Evolutionary conservation across 2,329 filamentous ascomycete genomes (phyloP).

Genomic region (Akanthomyces dipterigenus): DNA sequence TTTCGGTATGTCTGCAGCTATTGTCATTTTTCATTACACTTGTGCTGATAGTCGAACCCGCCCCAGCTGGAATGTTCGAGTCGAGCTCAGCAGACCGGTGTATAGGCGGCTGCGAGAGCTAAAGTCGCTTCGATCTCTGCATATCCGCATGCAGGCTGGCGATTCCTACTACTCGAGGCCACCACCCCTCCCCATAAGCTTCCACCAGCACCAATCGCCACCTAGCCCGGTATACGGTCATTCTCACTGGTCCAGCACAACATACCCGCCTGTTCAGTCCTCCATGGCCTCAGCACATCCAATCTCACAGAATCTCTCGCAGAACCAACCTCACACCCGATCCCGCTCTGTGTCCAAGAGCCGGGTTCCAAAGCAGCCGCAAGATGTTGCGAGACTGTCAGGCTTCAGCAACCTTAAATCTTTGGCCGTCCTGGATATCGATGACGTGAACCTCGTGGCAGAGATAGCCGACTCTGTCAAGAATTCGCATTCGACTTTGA

Average conservation of each 20-base stretch:
- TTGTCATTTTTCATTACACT: background rate
- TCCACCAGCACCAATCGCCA: constrained; percentile 5
- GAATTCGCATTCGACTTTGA: constrained; percentile 48
- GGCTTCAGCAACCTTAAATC: constrained; percentile 49
- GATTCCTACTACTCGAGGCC: constrained; percentile 46
- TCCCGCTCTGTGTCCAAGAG: constrained; percentile 32
- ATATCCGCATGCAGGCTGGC: constrained; percentile 53
- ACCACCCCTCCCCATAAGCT: constrained; percentile 31
- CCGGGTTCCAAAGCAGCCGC: constrained; percentile 27
- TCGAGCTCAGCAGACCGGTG: constrained; percentile 53
- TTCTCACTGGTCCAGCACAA: constrained; percentile 21
- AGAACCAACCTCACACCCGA: constrained; percentile 13
- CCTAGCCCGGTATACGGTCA: constrained; percentile 6
- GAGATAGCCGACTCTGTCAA: constrained; percentile 51
- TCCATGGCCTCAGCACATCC: constrained; percentile 9
- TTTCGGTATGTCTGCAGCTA: constrained; percentile 41
- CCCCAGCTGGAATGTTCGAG: constrained; percentile 55
- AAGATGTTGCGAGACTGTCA: constrained; percentile 47
- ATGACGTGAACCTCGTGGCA: constrained; percentile 46
- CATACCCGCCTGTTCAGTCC: constrained; percentile 19
- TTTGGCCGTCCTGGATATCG: constrained; percentile 53
- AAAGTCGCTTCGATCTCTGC: constrained; percentile 43
- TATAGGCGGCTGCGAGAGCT: constrained; percentile 52
- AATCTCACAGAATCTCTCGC: constrained; percentile 7
- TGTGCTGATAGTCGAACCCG: background rate